Base-by-base conservation (phyloP, 2,329 filamentous ascomycete genomes). In the Monosporascus cannonballus region DNA sequence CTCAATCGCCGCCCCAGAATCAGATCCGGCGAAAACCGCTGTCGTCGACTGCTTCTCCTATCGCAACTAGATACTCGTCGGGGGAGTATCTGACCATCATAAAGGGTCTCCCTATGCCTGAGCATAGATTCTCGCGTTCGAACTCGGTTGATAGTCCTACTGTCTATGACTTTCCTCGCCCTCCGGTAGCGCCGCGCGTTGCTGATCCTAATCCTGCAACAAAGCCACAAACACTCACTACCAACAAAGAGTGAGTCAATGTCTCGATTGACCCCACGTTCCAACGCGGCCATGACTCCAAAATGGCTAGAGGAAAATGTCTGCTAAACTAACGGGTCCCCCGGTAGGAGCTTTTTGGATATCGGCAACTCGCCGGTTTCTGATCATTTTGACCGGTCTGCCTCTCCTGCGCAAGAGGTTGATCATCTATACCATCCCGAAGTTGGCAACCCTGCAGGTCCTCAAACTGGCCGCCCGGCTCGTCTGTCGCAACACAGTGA, bases 91-190 rank as follows among this genome's bases (percentile, higher is more conserved):
- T 71, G 44, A 62, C 67, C 52, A 63, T 61, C 47, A 66, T 65
- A 48, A 66, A 70, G 50, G 71, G 75, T 54, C 69, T 78, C 22
- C 71, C 73, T 42, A 72, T 73, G 56, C 77, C 79, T n/a, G 76
- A 77, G 47, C 73, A 76, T 56, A 69, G 80, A 48, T 81, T 80
- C 63, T 73, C 74, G n/a, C 74, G 81, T 55, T 76, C 77, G 34
- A 78, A 70, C 59, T 78, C 80, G 15, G 66, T 83, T 51, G 81
- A 85, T 66, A 84, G 81, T 64, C 81, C 81, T 55, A 84, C 80
- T 34, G 69, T 85, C 48, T 84, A 85, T 76, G 79, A 83, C 62
- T 83, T 81, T 61, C 76, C 77, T 49, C 57, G 53, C 48, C 59
- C 55, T 58, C 60, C 60, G 34, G 38, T 53, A 48, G 55, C 47